These are phyloP conservation scores for Scedosporium apiospermum DNA, from an alignment of 2,329 filamentous ascomycete genomes.

Conservation along the genomic window DNA sequence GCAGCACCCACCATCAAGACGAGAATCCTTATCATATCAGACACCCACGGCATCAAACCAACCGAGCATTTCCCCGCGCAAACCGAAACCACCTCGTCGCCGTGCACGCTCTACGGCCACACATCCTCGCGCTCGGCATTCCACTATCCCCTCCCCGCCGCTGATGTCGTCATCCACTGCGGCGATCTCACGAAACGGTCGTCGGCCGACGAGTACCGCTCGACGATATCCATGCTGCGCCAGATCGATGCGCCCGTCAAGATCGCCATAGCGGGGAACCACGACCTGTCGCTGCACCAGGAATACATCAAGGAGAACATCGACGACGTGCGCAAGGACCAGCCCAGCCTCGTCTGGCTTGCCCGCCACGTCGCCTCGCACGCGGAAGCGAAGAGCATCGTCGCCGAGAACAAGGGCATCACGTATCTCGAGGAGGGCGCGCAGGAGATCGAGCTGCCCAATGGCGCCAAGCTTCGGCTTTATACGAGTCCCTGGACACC, in stretches of 20 bases:
- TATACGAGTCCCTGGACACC: conserved; percentile 38
- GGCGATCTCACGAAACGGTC: conserved; percentile 38
- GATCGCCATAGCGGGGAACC: conserved; percentile 40
- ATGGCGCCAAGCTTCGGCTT: conserved; percentile 28
- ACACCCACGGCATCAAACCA: conserved; percentile 7
- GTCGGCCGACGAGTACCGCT: conserved; percentile 27
- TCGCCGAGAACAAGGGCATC: conserved; percentile 10
- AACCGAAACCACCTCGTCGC: not conserved
- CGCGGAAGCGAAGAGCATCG: not conserved
- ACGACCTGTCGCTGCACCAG: conserved; percentile 34
- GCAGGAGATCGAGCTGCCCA: conserved; percentile 27
- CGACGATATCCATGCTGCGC: conserved; percentile 26
- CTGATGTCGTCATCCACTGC: conserved; percentile 38
- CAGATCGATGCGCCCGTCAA: conserved; percentile 33
- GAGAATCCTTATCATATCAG: conserved; percentile 7
- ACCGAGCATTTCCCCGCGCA: not conserved
- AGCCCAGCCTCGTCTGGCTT: not conserved
- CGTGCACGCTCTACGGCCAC: conserved; percentile 4
- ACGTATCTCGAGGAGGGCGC: conserved; percentile 33
- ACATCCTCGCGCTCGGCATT: not conserved
- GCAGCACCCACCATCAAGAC: not conserved
- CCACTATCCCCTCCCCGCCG: conserved; percentile 9
- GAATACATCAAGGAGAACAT: conserved; percentile 1
- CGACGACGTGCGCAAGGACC: not conserved
- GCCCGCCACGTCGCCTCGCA: not conserved